Base-by-base conservation (phyloP, 208 protist species). In the Herpetomonas samuelpessoai region DNA sequence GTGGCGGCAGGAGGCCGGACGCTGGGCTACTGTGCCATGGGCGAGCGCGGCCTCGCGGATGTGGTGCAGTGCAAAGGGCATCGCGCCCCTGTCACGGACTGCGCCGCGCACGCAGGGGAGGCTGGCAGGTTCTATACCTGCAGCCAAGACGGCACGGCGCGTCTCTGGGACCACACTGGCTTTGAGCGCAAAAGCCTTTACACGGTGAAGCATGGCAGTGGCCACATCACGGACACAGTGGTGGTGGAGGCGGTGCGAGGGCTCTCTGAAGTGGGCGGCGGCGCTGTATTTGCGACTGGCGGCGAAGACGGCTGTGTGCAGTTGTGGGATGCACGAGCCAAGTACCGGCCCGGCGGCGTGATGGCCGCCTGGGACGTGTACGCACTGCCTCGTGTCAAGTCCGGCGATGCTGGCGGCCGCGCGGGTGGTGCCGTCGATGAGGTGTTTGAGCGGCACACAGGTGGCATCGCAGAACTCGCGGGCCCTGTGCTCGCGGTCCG, bases 41-140 rank as follows among this genome's bases (percentile, higher is more conserved):
- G 86, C 27, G 72, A 93, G 57, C 79, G 86, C 21, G 83, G 83
- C 10, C 55, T 88, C 51, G 39, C 88, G 50, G 79, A 93, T 53
- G 81, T 90, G 7, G 68, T 88, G 22, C 69, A 84, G 58, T 88
- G 83, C 67, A 86, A 79, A 45, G 86, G 83, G 12, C 86, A 93
- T 57, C 74, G 80, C 18, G 77, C 72, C 0, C 76, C 83, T 18
- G 83, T 93, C 22, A 93, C 86, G 14, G 78, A 48, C 30, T 86
- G 77, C 0, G 64, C 78, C 0, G 46, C 78, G 26, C 78, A 86
- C 50, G 56, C 70, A 7, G 68, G 44, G 10, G 56, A 75, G 19
- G 54, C 65, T 19, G 65, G 62, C 2, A 26, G 27, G 18, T 93
- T 93, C 61, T 78, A 77, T 53, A 90, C 86, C 2, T 68, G 74